Evolutionary conservation across 179 eudicot genomes (phyloP), one percentile per base, ranked within the genome.

Genomic region (Sideroxylon spinosum): DNA sequence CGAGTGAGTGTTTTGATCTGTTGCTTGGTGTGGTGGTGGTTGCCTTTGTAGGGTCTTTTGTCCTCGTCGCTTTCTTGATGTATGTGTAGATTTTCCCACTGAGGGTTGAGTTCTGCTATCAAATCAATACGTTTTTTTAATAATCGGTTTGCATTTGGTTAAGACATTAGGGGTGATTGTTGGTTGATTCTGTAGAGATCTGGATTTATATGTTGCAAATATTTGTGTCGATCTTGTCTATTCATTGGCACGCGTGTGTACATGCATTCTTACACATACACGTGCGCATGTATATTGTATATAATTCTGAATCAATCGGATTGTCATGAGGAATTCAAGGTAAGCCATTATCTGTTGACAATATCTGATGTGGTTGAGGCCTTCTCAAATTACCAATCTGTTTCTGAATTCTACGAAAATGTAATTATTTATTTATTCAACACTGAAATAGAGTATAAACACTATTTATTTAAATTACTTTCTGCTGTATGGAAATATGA

Each of bases 181-280:
- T 50, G 44, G 46, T 64, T 76, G 60, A 76, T 49, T 37, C 32
- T 64, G 71, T 48, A 61, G 53, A 44, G 78, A 65, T 65, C 65
- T 79, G 37, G 65, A 73, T 79, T 57, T 73, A 78, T 20, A n/a
- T 73, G 19, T 63, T 37, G 16, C 9, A 20, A 60, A 20, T 61
- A 48, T 64, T 61, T 29, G 14, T 69, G 26, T 37, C 44, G 44
- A 37, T 37, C 3, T 37, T 37, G 5, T 0, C 44, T 37, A 37
- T 37, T 16, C 26, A 44, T 55, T 16, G 12, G 6, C 25, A 23
- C 25, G 25, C 23, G 32, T 12, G 9, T 62, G 25, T 25, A 0
- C 3, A 23, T 22, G 10, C 28, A 6, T 28, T 8, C 17, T 6
- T 28, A 22, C n/a, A 25, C 26, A 50, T 9, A 69, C 46, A 48